These are phyloP conservation scores for Pyricularia pennisetigena DNA, from an alignment of 2,329 filamentous ascomycete genomes.

Conservation along the genomic window DNA sequence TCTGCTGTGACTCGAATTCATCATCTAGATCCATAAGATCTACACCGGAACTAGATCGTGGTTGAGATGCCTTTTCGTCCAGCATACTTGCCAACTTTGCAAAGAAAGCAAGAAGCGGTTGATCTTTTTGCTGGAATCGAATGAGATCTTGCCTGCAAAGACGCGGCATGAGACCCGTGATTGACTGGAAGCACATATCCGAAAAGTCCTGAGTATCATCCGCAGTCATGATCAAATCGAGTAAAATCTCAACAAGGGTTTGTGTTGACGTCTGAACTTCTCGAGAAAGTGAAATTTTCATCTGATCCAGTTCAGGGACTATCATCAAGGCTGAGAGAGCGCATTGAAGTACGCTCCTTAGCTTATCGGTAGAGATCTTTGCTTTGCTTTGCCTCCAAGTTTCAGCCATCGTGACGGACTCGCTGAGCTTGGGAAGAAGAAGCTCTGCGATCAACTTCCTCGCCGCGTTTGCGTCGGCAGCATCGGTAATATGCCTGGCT, in stretches of 20 bases:
- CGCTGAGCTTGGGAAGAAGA: constrained; percentile 40
- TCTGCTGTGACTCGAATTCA: constrained; percentile 51
- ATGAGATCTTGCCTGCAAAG: constrained; percentile 27
- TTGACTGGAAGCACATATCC: constrained; percentile 33
- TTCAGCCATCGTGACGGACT: constrained; percentile 33
- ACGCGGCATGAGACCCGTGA: constrained; percentile 36
- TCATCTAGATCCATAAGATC: constrained; percentile 60
- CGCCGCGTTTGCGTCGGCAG: constrained; percentile 29
- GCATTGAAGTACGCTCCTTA: constrained; percentile 41
- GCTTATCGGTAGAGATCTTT: constrained; percentile 41
- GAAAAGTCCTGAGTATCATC: constrained; percentile 35
- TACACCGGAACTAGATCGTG: constrained; percentile 23
- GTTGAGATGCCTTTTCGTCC: constrained; percentile 20
- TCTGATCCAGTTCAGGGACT: constrained; percentile 33
- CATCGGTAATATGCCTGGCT: constrained; percentile 18
- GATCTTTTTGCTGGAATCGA: constrained; percentile 25
- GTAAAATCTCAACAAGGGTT: constrained; percentile 27
- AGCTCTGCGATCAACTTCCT: constrained; percentile 44
- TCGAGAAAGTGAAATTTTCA: constrained; percentile 36
- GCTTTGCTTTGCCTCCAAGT: constrained; percentile 32
- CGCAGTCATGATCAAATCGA: constrained; percentile 29
- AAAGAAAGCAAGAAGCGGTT: constrained; percentile 32
- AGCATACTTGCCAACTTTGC: constrained; percentile 25
- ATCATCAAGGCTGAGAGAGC: constrained; percentile 34
- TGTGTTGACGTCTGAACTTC: constrained; percentile 35